phyloP scores from a whole-genome alignment of 805 yeast species.

The Wickerhamomyces chambardii region DNA sequence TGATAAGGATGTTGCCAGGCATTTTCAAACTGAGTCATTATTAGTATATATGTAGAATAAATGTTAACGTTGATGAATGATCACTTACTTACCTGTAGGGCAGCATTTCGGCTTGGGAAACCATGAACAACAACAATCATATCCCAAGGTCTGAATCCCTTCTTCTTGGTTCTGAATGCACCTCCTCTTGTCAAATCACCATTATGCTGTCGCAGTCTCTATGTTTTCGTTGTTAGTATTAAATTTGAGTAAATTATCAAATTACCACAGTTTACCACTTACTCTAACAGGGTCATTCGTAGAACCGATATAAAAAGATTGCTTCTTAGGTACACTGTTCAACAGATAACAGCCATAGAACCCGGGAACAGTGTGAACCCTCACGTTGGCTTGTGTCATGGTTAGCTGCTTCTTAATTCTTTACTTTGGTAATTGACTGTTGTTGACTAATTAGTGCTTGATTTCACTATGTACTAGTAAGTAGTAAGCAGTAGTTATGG shows the following conservation, averaged over 20 bases:
- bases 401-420: not conserved
- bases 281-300: slow-evolving; percentile 64
- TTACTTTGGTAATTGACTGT: not conserved
- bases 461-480: too few relatives aligned
- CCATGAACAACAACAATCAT: slow-evolving; percentile 58
- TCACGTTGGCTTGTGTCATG: not conserved
- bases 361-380: slow-evolving; percentile 18
- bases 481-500: too few relatives aligned
- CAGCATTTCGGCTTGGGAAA: slow-evolving; percentile 60
- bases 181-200: slow-evolving; percentile 58
- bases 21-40: slow-evolving; percentile 46
- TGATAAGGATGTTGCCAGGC: slow-evolving; percentile 72
- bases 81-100: slow-evolving; percentile 41
- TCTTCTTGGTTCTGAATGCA: slow-evolving; percentile 54
- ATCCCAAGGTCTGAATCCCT: slow-evolving; percentile 66
- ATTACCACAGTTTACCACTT: slow-evolving; percentile 3
- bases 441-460: too few relatives aligned
- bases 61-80: too few relatives aligned
- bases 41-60: not conserved
- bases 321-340: slow-evolving; percentile 46
- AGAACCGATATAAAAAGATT: slow-evolving; percentile 69
- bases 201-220: slow-evolving; percentile 69
- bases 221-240: slow-evolving; percentile 11
- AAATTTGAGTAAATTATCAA: slow-evolving; percentile 1
- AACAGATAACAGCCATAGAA: slow-evolving; percentile 70